These are phyloP conservation scores for Irpex lacteus DNA, from an alignment of 1,284 basidiomycete species.

Conservation along the genomic window DNA sequence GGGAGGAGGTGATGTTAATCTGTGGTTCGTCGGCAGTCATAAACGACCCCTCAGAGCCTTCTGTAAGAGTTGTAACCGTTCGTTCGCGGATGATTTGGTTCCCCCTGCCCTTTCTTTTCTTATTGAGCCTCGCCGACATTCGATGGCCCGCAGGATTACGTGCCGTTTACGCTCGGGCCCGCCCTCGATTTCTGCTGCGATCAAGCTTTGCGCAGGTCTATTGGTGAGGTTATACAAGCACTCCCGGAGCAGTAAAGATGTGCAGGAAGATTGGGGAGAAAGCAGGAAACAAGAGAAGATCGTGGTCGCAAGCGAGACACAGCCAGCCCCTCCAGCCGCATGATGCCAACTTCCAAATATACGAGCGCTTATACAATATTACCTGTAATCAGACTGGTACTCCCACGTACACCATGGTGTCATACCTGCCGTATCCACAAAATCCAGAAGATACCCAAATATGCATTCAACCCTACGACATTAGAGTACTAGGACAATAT, in stretches of 20 bases:
- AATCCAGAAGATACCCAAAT: neutral
- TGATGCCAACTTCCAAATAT: neutral
- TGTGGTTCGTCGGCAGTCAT: constrained; percentile 46
- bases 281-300: neutral
- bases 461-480: neutral
- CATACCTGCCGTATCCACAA: neutral
- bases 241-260: neutral
- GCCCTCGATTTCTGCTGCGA: neutral
- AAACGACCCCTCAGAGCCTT: constrained; percentile 48
- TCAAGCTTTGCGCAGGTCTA: neutral
- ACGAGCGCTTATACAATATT: neutral
- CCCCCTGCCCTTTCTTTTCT: constrained; percentile 55
- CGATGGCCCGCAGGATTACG: constrained; percentile 7
- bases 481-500: constrained; percentile 1
- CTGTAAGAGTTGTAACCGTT: constrained; percentile 61
- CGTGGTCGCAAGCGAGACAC: neutral
- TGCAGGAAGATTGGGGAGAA: neutral
- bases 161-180: neutral
- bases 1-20: constrained; percentile 26
- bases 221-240: neutral
- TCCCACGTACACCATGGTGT: neutral
- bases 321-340: neutral
- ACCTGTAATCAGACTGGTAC: neutral
- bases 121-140: constrained; percentile 61
- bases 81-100: constrained; percentile 52